A percentile compares a stretch with the other conserved stretches of the same genome.
These are phyloP conservation scores for Tuber melanosporum DNA, from an alignment of 495 filamentous ascomycete species.

Conservation along the genomic window DNA sequence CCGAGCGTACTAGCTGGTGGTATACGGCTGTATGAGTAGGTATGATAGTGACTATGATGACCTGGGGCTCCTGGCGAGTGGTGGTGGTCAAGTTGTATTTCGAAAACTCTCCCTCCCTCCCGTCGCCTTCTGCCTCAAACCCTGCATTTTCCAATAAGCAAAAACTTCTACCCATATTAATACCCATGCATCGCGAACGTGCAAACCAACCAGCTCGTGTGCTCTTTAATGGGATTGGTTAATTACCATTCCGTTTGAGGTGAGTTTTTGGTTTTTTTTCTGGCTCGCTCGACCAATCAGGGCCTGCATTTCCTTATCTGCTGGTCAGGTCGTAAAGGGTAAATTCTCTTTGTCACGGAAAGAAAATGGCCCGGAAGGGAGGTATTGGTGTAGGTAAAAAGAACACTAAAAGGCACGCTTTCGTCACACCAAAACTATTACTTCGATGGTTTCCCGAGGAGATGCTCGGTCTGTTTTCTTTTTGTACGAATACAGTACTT, in stretches of 20 bases:
- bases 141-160: neutral
- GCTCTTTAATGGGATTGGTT: neutral
- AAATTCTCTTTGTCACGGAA: neutral
- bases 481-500: neutral
- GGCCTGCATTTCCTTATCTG: neutral
- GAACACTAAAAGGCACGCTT: neutral
- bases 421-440: neutral
- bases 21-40: neutral
- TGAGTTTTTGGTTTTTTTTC: neutral
- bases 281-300: neutral
- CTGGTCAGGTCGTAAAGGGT: neutral
- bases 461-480: neutral
- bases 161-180: neutral
- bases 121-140: neutral
- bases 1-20: neutral
- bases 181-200: neutral
- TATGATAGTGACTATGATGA: neutral
- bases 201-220: neutral
- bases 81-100: neutral
- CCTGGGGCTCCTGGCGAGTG: neutral
- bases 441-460: neutral
- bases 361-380: constrained; percentile 3
- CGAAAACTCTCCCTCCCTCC: neutral
- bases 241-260: neutral
- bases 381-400: constrained; percentile 5